phyloP scores from a whole-genome alignment of 257 asterid genomes.

The Petrea volubilis region DNA sequence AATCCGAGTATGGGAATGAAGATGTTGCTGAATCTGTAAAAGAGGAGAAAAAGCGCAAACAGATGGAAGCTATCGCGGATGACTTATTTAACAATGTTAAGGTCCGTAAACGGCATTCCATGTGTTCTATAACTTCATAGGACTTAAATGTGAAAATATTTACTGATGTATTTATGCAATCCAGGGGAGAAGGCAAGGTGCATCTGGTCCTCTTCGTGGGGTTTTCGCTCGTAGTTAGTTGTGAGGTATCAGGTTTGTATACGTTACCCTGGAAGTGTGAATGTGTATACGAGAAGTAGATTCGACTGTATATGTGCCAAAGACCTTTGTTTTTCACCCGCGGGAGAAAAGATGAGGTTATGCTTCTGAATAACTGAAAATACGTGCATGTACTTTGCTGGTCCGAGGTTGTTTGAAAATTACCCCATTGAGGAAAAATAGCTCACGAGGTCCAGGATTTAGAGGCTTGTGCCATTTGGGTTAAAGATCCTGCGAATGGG shows the following conservation, averaged over 20 bases:
- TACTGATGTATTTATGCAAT: slow-evolving; percentile 8
- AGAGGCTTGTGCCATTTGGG: too few species aligned
- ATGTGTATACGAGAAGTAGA: background rate
- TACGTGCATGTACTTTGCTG: too few species aligned
- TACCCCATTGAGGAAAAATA: too few species aligned
- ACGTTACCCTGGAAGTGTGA: slow-evolving; percentile 6
- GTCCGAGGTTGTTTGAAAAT: too few species aligned
- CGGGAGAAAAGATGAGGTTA: too few species aligned
- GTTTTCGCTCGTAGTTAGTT: slow-evolving; percentile 45
- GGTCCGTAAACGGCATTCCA: slow-evolving; percentile 41
- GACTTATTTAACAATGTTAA: slow-evolving; percentile 81
- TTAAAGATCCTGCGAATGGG: too few species aligned
- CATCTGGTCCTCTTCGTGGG: slow-evolving; percentile 51
- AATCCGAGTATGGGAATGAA: slow-evolving; percentile 67
- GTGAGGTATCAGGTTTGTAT: slow-evolving; percentile 38
- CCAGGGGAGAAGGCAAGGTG: slow-evolving; percentile 56
- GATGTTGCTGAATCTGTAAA: slow-evolving; percentile 63
- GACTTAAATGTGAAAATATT: background rate
- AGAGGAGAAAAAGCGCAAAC: slow-evolving; percentile 82
- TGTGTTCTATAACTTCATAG: slow-evolving; percentile 9
- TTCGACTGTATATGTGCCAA: background rate
- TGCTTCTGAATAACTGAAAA: too few species aligned
- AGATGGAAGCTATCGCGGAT: slow-evolving; percentile 92
- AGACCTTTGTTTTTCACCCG: too few species aligned
- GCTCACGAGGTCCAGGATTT: too few species aligned